Base-by-base conservation (phyloP, 2,329 filamentous ascomycete genomes). In the Cylindrodendrum hubeiense region DNA sequence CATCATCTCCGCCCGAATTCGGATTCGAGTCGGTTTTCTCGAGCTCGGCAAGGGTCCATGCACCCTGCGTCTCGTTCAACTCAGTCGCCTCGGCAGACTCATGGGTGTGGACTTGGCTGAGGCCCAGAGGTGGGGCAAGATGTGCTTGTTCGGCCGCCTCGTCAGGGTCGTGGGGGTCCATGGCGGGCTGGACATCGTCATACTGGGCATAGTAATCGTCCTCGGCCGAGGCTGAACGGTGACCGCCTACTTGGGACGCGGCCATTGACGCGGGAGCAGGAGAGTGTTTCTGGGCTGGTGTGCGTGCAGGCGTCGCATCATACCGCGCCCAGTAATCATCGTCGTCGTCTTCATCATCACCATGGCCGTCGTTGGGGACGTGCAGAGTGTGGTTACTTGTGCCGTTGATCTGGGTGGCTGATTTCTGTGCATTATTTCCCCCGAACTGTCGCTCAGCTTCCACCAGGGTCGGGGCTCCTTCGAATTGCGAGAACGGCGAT, bases 241-340 rank as follows among this genome's bases (percentile, higher is more conserved):
- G 73, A 34, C 74, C 54, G 26, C 59, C 63, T 13, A 55, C 63
- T 37, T 72, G 56, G 17, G 72, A 68, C 21, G 79, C 76, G 8
- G 76, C 62, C 53, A 67, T 74, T 58, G 71, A 71, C 15, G 76
- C 58, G 72, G 91, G 90, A 13, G 87, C 90, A 4, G 91, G 90
- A 5, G 90, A 91, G 24, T 82, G 84, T 73, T 90, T 89, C 22
- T 83, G 79, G 7, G 86, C 89, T 1, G 90, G 90, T 10, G 90
- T 92, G 47, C 85, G 84, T 2, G 86, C 85, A 1, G 92, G 91
- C 4, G 91, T 93, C 26, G 87, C 87, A 76, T 93, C 92, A 77
- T 95, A 95, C 66, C 89, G 87, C 33, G 89, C 91, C 93, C 93
- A 95, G 78, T 95, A 95, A 71, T 90, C 90, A 69, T 93, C 91